A percentile compares a stretch with the other conserved stretches of the same genome.
These are phyloP conservation scores for Suillus subalutaceus DNA, from an alignment of 768 basidiomycete genomes.

Conservation along the genomic window DNA sequence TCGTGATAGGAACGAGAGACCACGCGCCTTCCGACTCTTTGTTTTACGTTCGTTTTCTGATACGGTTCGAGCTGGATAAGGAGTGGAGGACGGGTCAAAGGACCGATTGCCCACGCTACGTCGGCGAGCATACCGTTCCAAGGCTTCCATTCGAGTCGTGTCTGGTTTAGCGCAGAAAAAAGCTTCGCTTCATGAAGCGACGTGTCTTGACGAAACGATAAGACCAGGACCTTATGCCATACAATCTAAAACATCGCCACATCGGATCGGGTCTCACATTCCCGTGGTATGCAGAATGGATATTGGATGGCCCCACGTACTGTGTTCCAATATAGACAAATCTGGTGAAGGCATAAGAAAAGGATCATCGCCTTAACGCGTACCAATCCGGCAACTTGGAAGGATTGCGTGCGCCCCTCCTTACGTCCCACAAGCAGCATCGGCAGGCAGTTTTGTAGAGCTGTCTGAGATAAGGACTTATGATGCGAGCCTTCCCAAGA, in stretches of 20 bases:
- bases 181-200: slow-evolving; percentile 6
- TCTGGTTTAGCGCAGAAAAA: neutral
- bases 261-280: slow-evolving; percentile 6
- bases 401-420: neutral
- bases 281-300: neutral
- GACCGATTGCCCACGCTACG: neutral
- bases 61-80: neutral
- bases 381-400: neutral
- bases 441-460: neutral
- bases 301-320: neutral
- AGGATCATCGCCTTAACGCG: neutral
- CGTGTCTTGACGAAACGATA: neutral
- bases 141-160: neutral
- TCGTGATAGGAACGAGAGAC: slow-evolving; percentile 28
- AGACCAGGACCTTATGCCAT: neutral
- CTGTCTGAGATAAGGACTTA: neutral
- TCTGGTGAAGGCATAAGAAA: neutral
- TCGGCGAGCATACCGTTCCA: neutral
- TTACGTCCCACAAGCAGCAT: neutral
- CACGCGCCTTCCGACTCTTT: slow-evolving; percentile 22
- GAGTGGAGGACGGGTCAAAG: neutral
- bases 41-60: slow-evolving; percentile 4
- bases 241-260: neutral
- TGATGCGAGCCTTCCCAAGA: no score
- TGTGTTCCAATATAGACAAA: neutral